Base-by-base conservation (phyloP, 2,329 filamentous ascomycete genomes). In the Colletotrichum caudatum region DNA sequence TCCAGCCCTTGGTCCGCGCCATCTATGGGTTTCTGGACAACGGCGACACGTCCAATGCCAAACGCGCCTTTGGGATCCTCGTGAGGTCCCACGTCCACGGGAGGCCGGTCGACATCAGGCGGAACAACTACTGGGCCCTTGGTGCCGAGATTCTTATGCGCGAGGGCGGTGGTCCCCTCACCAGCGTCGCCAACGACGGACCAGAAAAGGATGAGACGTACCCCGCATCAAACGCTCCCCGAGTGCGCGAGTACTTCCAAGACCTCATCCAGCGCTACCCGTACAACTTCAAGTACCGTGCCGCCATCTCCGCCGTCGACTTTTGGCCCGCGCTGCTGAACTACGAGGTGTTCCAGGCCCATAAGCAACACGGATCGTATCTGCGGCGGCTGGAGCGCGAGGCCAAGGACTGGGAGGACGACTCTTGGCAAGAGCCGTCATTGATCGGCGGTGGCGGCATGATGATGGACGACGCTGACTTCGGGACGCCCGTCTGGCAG, bases 291-390 rank as follows among this genome's bases (percentile, higher is more conserved):
- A 84, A 85, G 71, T 84, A 86, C 6, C 89, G 90, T 0, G 82
- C 88, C 62, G 82, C 85, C 3, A 82, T 91, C 53, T 92, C 89
- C 74, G 90, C 93, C 14, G 78, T 93, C 48, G 90, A 94, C 72
- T 97, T 98, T 79, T 95, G 94, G 82, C 91, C 93, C 18, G 92
- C 92, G 18, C 88, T 97, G 82, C 91, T 95, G 75, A 90, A 90
- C 60, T 88, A 94, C 57, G 95, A 96, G 88, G 88, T 97, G 63
- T 95, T 94, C 78, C 89, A 92, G 73, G 84, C 91, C 1, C 89
- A 93, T 77, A 85, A 89, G 58, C 90, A 90, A 82, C 87, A 87
- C 77, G 82, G 80, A 66, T 77, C 78, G 62, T 86, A 81, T 14
- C 77, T 87, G 48, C 79, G 83, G 65, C 78, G 77, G 14, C 74